Evolutionary conservation across 257 asterid species (phyloP).

Genomic region (Coffea canephora): DNA sequence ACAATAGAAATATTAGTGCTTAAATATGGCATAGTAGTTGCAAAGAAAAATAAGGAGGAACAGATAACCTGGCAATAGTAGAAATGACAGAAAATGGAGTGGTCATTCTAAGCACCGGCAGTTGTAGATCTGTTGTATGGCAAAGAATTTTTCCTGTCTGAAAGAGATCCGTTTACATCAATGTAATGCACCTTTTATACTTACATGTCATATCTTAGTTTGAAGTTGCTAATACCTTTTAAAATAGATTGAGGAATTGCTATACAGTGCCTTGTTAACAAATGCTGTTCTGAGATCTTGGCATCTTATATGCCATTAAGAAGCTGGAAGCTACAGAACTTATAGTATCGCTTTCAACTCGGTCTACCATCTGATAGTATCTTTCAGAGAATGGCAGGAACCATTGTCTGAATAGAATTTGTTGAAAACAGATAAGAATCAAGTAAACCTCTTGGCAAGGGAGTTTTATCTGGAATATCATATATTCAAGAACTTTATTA

Average conservation of each 20-base stretch:
- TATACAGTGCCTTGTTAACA: neutral
- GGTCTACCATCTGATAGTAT: neutral
- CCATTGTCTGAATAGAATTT: neutral
- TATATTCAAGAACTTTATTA: neutral
- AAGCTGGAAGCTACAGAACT: neutral
- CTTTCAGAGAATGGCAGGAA: neutral
- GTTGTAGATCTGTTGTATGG: neutral
- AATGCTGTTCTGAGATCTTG: neutral
- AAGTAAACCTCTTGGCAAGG: neutral
- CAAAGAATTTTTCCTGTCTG: neutral
- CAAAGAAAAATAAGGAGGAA: neutral
- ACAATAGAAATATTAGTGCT: neutral
- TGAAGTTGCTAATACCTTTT: neutral
- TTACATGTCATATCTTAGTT: neutral
- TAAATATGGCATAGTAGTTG: neutral
- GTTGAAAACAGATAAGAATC: neutral
- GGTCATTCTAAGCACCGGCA: neutral
- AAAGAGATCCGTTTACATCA: neutral
- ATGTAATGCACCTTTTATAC: neutral
- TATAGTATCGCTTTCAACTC: neutral
- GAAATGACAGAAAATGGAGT: neutral
- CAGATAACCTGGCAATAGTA: neutral
- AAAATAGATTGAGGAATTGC: neutral
- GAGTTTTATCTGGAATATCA: neutral
- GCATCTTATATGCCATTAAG: neutral